Evolutionary conservation across 2,329 filamentous ascomycete species (phyloP).

Genomic region (Neonectria punicea): DNA sequence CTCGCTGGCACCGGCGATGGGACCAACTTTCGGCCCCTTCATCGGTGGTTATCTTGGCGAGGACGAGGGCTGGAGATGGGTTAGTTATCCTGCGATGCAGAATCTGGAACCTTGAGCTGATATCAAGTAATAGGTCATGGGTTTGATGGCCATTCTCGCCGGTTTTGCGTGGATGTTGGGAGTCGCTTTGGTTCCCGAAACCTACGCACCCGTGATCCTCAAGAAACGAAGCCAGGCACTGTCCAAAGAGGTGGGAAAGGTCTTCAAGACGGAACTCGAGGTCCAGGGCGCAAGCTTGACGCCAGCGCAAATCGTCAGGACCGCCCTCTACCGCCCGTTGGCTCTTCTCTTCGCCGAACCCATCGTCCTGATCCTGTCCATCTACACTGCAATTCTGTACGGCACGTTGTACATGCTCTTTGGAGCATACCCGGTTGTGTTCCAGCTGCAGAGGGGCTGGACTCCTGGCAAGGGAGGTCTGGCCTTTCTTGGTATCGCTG

Average conservation of each 20-base stretch:
- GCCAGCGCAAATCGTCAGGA: slow-evolving; percentile 60
- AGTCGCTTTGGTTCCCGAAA: slow-evolving; percentile 64
- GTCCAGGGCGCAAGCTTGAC: slow-evolving; percentile 54
- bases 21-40: slow-evolving; percentile 69
- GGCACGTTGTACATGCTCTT: slow-evolving; percentile 66
- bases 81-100: not conserved
- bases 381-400: slow-evolving; percentile 71
- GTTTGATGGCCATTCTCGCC: slow-evolving; percentile 69
- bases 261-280: slow-evolving; percentile 63
- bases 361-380: slow-evolving; percentile 70
- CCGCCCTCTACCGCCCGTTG: slow-evolving; percentile 70
- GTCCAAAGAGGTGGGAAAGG: slow-evolving; percentile 62
- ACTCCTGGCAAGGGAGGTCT: slow-evolving; percentile 66
- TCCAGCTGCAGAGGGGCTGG: slow-evolving; percentile 67
- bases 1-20: slow-evolving; percentile 71
- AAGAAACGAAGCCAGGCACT: slow-evolving; percentile 62
- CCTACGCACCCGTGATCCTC: slow-evolving; percentile 67
- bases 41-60: slow-evolving; percentile 71
- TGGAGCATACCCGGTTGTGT: slow-evolving; percentile 69
- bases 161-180: slow-evolving; percentile 66
- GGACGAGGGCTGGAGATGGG: slow-evolving; percentile 69
- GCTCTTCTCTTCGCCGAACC: slow-evolving; percentile 72
- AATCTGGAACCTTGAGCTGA: not conserved
- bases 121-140: slow-evolving; percentile 59
- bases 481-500: slow-evolving; percentile 72